Evolutionary conservation across 139 green algal species (phyloP).

Genomic region (Eudorina sp.): DNA sequence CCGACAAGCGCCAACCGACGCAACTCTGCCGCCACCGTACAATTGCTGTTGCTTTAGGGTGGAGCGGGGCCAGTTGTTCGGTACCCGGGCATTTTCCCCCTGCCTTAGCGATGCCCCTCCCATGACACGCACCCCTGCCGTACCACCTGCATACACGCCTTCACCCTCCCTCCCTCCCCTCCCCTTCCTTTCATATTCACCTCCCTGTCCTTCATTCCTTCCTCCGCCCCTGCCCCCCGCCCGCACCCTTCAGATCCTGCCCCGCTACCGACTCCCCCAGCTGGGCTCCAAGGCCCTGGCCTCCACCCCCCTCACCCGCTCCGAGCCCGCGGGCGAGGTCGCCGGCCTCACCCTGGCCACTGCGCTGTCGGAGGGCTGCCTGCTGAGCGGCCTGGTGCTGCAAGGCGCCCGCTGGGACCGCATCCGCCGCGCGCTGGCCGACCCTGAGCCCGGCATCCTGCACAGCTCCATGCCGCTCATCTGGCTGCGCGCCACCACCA

Average conservation of each 20-base stretch:
- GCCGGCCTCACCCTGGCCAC: background rate
- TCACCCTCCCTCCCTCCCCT: too few species aligned
- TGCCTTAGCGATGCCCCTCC: too few species aligned
- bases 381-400: conserved; percentile 45
- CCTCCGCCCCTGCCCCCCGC: too few species aligned
- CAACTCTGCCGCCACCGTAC: too few species aligned
- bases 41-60: too few species aligned
- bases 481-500: conserved; percentile 52
- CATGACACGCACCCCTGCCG: too few species aligned
- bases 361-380: conserved; percentile 35
- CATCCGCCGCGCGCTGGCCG: background rate
- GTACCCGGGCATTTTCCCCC: too few species aligned
- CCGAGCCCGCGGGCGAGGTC: background rate
- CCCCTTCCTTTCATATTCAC: too few species aligned
- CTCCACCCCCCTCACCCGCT: background rate
- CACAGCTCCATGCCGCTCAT: conserved; percentile 58
- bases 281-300: conserved; percentile 11
- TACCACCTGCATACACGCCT: too few species aligned
- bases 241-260: background rate
- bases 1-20: too few species aligned
- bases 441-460: conserved; percentile 33
- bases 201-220: too few species aligned
- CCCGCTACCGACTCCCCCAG: background rate
- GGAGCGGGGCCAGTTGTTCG: too few species aligned
- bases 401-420: conserved; percentile 52